phyloP scores from a whole-genome alignment of 2,329 filamentous ascomycete genomes.

The Claviceps paspali region DNA sequence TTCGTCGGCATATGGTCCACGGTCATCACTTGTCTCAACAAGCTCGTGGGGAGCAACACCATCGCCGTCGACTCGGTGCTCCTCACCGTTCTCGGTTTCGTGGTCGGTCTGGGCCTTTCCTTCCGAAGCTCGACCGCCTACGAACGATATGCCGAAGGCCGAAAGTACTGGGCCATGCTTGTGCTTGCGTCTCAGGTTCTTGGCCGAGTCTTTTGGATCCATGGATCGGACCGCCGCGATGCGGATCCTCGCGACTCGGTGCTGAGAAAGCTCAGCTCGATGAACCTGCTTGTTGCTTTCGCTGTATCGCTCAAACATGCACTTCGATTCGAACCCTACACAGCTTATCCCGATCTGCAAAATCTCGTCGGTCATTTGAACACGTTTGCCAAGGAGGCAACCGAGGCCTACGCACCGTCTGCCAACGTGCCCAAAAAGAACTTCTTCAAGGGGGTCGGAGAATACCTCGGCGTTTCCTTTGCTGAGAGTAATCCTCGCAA shows the following conservation, averaged over 20 bases:
- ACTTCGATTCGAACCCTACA: slow-evolving; percentile 70
- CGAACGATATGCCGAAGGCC: slow-evolving; percentile 52
- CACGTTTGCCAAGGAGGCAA: slow-evolving; percentile 51
- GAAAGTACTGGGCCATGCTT: slow-evolving; percentile 46
- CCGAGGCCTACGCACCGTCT: slow-evolving; percentile 21
- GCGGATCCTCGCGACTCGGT: slow-evolving; percentile 46
- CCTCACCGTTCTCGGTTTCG: slow-evolving; percentile 66
- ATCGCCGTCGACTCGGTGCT: slow-evolving; percentile 30
- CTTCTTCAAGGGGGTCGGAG: slow-evolving; percentile 49
- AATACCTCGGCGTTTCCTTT: slow-evolving; percentile 63
- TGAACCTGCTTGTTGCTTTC: slow-evolving; percentile 68
- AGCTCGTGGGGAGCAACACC: slow-evolving; percentile 22
- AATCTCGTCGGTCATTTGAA: slow-evolving; percentile 57
- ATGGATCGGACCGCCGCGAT: slow-evolving; percentile 42
- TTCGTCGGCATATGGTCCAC: slow-evolving; percentile 52
- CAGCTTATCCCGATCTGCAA: slow-evolving; percentile 58
- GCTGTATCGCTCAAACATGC: slow-evolving; percentile 68
- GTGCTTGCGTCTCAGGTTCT: slow-evolving; percentile 50
- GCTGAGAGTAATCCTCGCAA: slow-evolving; percentile 67
- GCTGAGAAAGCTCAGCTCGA: slow-evolving; percentile 54
- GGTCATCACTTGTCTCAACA: slow-evolving; percentile 39
- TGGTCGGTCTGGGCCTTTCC: slow-evolving; percentile 63
- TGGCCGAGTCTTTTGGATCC: slow-evolving; percentile 71
- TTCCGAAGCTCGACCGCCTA: slow-evolving; percentile 68
- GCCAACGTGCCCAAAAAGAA: slow-evolving; percentile 25